Percentiles rank a stretch among this genome's conserved stretches.
These are phyloP conservation scores for Tanacetum coccineum DNA, from an alignment of 129 eudicot genomes.

Conservation along the genomic window DNA sequence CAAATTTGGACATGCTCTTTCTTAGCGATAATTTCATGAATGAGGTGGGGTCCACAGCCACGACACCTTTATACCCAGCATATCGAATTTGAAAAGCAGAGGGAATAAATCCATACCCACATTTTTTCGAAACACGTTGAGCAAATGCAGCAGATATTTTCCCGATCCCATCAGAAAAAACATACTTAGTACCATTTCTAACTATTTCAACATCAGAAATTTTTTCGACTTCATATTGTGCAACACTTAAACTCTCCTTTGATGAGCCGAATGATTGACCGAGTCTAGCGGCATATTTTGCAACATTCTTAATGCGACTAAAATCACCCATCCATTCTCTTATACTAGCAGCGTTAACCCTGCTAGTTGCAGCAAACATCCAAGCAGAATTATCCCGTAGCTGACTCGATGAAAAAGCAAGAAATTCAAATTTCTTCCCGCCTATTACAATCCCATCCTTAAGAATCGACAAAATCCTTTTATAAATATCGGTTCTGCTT, in stretches of 20 bases:
- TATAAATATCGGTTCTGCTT: constrained; percentile 46
- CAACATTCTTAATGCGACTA: constrained; percentile 59
- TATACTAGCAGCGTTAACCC: constrained; percentile 48
- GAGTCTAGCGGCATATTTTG: constrained; percentile 90
- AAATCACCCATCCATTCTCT: constrained; percentile 82
- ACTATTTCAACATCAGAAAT: constrained; percentile 46
- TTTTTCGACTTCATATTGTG: constrained; percentile 42
- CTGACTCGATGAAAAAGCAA: constrained; percentile 88
- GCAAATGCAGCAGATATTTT: constrained; percentile 75
- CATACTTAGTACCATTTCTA: constrained; percentile 29
- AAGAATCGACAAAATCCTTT: constrained; percentile 51
- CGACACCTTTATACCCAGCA: constrained; percentile 87
- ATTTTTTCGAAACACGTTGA: constrained; percentile 48
- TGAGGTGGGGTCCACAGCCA: constrained; percentile 71
- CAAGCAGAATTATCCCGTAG: constrained; percentile 80
- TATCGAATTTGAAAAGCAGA: constrained; percentile 81
- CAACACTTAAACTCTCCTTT: constrained; percentile 64
- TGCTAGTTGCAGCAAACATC: constrained; percentile 73
- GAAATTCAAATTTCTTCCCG: constrained; percentile 65
- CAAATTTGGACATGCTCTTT: constrained; percentile 66
- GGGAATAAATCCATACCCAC: constrained; percentile 49
- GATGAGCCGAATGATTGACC: constrained; percentile 90
- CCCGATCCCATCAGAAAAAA: constrained; percentile 90
- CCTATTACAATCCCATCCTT: constrained; percentile 64
- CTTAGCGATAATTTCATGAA: constrained; percentile 54